phyloP scores from a whole-genome alignment of 495 filamentous ascomycete species.

The Tuber borchii region DNA sequence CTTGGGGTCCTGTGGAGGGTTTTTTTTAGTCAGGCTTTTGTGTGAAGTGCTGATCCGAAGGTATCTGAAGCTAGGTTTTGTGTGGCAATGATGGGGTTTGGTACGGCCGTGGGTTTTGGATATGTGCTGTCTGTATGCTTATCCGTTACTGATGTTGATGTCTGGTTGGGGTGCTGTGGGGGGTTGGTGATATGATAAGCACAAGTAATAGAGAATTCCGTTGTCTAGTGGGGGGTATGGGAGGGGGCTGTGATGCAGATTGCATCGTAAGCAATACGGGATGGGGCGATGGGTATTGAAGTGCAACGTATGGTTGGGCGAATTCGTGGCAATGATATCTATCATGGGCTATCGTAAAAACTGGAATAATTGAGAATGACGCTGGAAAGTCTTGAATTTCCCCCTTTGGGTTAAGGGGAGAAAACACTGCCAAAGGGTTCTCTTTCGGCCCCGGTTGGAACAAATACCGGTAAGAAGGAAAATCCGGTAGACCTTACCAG shows the following conservation, averaged over 20 bases:
- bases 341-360: not conserved
- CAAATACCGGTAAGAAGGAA: too few species aligned
- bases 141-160: not conserved
- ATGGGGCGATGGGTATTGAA: not conserved
- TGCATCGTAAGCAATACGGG: not conserved
- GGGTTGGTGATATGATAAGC: not conserved
- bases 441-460: too few species aligned
- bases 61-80: not conserved
- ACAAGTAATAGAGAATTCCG: not conserved
- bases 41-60: not conserved
- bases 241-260: not conserved
- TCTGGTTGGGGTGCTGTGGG: not conserved
- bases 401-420: too few species aligned
- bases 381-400: too few species aligned
- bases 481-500: too few species aligned
- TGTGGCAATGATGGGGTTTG: not conserved
- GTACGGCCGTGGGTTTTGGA: not conserved
- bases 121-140: not conserved
- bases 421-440: too few species aligned
- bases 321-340: not conserved
- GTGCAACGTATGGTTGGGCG: not conserved
- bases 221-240: not conserved
- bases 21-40: not conserved
- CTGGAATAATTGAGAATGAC: too few species aligned
- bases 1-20: not conserved